Base-by-base conservation (phyloP, 148 eudicot genomes). In the Limonium bicolor region DNA sequence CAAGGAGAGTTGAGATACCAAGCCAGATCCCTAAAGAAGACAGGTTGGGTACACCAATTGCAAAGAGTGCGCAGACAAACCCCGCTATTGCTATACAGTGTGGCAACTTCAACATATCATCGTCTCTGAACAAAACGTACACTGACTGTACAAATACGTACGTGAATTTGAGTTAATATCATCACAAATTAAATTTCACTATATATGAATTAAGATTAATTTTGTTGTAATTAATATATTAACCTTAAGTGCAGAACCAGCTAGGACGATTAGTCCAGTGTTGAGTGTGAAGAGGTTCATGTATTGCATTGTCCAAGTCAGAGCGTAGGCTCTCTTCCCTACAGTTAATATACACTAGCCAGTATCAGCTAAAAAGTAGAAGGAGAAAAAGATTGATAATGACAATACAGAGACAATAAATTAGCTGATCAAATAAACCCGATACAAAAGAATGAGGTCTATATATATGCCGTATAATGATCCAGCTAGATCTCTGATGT, bases 261-360 rank as follows among this genome's bases (percentile, higher is more conserved):
- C 92, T 62, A 85, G 51, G 32, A 85, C 80, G 51, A 85, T 65
- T 56, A 30, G 80, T 44, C 95, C 95, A 27, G 79, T 75, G 51
- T 86, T 86, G 55, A 86, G 81, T 93, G 82, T 78, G 46, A 86
- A 82, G 14, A 86, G 94, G 58, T 86, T 86, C 20, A 69, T 71
- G 58, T 86, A 86, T 40, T 86, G 96, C 65, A 82, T 53, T 7
- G 63, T 82, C 96, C 96, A 86, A 29, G 94, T 82, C 62, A 78
- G 66, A 20, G 61, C 35, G 71, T 82, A 86, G 45, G 94, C 84
- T 61, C 49, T 82, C 10, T 47, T 54, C 45, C 94, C 96, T 86
- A 65, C 47, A 63, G 53, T 15, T 33, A 11, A 5, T 36, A 25
- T 24, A 19, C 15, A 23, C 7, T 3, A 25, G 3, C n/a, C n/a